Evolutionary conservation across 2,329 filamentous ascomycete species (phyloP).

Genomic region (Monosporascus sp.): DNA sequence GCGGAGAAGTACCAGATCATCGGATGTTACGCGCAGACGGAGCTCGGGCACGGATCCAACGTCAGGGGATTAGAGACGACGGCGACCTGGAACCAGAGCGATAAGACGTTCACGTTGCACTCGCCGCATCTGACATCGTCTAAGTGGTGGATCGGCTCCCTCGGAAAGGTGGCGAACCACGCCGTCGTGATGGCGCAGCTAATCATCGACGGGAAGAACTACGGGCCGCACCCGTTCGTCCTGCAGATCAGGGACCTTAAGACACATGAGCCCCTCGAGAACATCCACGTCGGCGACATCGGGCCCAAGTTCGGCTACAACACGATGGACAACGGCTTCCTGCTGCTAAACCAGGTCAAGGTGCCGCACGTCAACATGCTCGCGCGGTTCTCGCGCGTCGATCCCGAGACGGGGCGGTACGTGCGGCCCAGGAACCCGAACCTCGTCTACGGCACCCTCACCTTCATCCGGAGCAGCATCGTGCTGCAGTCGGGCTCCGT

Average conservation of each 20-base stretch:
- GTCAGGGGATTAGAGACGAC: conserved; percentile 69
- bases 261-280: conserved; percentile 64
- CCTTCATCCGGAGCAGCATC: conserved; percentile 69
- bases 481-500: conserved; percentile 69
- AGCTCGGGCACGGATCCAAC: conserved; percentile 74
- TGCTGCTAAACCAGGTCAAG: conserved; percentile 72
- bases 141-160: conserved; percentile 82
- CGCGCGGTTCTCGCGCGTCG: conserved; percentile 64
- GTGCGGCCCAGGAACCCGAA: conserved; percentile 60
- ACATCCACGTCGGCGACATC: conserved; percentile 73
- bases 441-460: conserved; percentile 70
- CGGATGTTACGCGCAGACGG: conserved; percentile 77
- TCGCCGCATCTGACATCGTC: conserved; percentile 69
- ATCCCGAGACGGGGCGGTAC: conserved; percentile 65
- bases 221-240: conserved; percentile 74
- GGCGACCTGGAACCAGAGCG: conserved; percentile 66
- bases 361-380: conserved; percentile 72
- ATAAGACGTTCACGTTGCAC: conserved; percentile 72
- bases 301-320: conserved; percentile 77
- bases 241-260: conserved; percentile 68
- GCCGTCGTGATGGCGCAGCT: conserved; percentile 78
- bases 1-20: conserved; percentile 68
- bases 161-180: conserved; percentile 71
- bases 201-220: conserved; percentile 60
- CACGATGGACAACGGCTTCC: conserved; percentile 78